Evolutionary conservation across 176 grass and related monocot species (phyloP), one percentile per base, ranked within the genome.

Genomic region (Miscanthus lutarioriparius): DNA sequence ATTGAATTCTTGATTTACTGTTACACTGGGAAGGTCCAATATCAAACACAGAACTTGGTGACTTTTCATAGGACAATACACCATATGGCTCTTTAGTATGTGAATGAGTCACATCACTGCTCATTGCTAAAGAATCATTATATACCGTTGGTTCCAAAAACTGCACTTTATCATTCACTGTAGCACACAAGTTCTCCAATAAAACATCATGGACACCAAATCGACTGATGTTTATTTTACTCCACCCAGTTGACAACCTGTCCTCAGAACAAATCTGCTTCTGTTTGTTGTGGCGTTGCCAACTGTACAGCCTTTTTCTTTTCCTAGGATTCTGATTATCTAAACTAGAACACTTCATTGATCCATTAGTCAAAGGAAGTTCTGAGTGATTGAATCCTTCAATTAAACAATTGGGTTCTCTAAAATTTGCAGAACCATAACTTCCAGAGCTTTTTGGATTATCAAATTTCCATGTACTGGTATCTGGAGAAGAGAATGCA

Each of bases 261-360:
- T 77, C 56, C 45, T 86, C 78, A 66, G 7, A 35, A 73, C 73
- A 82, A 62, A 69, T 2, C 56, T 86, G 73, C 41, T 82, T 89
- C 65, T 72, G 65, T 85, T 86, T 90, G 37, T 9, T 90, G 44
- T 2, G 11, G 11, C 83, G 83, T 53, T 90, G 88, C 88, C 88
- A 90, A 15, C 56, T 90, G 73, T 90, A 78, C 26, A 82, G 51
- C 58, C 88, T 82, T 86, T 90, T 90, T 36, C 88, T 72, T 86
- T 86, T 90, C 53, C 72, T 72, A 78, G 72, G 43, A 47, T 82
- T 86, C 10, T 53, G 78, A 62, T 38, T 56, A 58, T 45, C 76
- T 62, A 61, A 72, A 58, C 39, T 28, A 26, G 78, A 86, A 85
- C 23, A 71, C 33, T 74, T 35, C 65, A 10, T n/a, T 67, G 69